Evolutionary conservation across 306 rosid genomes (phyloP).

Genomic region (Psophocarpus tetragonolobus): DNA sequence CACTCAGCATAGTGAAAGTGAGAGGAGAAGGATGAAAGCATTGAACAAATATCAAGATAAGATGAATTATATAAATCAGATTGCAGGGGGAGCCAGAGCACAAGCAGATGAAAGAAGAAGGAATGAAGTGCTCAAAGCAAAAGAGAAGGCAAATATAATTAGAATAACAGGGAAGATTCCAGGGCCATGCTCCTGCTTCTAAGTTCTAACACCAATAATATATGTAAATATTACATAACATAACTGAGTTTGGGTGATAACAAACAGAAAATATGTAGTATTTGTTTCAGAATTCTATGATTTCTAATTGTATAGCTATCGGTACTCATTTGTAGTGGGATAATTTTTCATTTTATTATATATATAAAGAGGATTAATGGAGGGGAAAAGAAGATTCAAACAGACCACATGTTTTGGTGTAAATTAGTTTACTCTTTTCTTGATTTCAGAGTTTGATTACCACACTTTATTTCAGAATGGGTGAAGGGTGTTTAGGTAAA

Average conservation of each 20-base stretch:
- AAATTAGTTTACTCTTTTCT: slow-evolving; percentile 12
- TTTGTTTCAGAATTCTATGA: slow-evolving; percentile 19
- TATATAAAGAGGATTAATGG: background rate
- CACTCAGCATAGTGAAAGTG: slow-evolving; percentile 43
- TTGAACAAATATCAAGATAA: slow-evolving; percentile 32
- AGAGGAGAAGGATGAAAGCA: slow-evolving; percentile 45
- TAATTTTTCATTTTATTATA: background rate
- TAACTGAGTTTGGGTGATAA: background rate
- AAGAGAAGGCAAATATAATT: slow-evolving; percentile 59
- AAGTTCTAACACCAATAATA: slow-evolving; percentile 12
- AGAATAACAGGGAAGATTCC: slow-evolving; percentile 69
- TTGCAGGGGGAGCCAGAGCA: slow-evolving; percentile 62
- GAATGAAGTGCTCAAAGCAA: slow-evolving; percentile 53
- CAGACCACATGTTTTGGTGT: background rate
- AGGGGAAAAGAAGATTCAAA: background rate
- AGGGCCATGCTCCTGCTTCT: slow-evolving; percentile 61
- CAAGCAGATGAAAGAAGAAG: slow-evolving; percentile 55
- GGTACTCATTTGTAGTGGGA: background rate
- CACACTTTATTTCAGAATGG: background rate
- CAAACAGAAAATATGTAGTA: slow-evolving; percentile 24
- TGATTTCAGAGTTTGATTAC: background rate
- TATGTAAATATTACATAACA: background rate
- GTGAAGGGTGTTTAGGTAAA: background rate
- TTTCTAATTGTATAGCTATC: slow-evolving; percentile 1
- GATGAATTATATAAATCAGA: slow-evolving; percentile 46